Evolutionary conservation across 495 filamentous ascomycete genomes (phyloP), one percentile per base, ranked within the genome.

Genomic region (Hypoxylon perforatum): DNA sequence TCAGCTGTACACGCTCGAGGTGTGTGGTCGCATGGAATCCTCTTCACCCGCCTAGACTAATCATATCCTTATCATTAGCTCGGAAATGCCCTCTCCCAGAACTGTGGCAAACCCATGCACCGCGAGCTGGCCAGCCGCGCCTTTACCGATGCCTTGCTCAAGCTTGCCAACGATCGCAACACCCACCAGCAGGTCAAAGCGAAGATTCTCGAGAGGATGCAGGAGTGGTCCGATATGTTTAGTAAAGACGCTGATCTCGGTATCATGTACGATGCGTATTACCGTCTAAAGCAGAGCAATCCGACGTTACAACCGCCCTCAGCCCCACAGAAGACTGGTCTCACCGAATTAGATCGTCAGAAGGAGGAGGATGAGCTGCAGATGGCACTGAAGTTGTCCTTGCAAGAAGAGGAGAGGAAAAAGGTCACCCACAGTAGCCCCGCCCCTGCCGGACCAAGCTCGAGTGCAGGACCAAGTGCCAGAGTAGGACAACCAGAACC

Each of bases 281-380:
- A 88, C 82, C 93, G 90, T 72, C 79, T 99, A 49, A 97, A 97
- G 72, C 80, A 80, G 75, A 77, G 72, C 89, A 95, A 98, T 78
- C 95, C 95, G 11, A 96, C 92, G 53, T 77, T 99, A 18, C 92
- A 96, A 54, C 90, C 96, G 11, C 95, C 95, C 0, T 95, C 92
- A 36, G 95, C 95, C 67, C 95, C 95, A 3, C 89, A 88, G 56
- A 99, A 99, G 81, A 88, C 87, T 41, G 87, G 92, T 71, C 94
- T 99, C 52, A 97, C 94, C 38, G 90, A 94, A 25, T 46, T 90
- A 41, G 95, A 99, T 78, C 87, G 96, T 50, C 90, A 92, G 77
- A 97, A 96, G 76, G 95, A 99, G 71, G 95, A 99, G 63, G 96
- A 98, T 50, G 95, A 99, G 77, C 79, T 99, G 17, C 96, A 98